Conservation (phyloP, 108 stramenopile species). For the Cyclotella kingstonii region DNA sequence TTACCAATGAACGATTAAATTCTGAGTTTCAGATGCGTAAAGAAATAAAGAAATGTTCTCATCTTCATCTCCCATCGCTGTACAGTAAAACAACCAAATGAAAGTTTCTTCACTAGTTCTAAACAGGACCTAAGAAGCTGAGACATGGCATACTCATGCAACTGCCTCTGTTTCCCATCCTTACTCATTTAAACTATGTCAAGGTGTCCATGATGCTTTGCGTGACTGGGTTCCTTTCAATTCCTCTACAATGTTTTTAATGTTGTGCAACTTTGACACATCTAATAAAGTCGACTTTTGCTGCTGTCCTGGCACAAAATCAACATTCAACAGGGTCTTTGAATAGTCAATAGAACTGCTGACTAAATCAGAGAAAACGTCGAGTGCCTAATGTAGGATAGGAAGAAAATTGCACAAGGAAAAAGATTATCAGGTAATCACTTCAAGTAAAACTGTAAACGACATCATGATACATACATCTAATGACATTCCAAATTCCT, state of each 20-base stretch:
- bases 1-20: no score
- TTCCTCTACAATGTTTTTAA: slow-evolving; percentile 53
- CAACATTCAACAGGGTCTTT: slow-evolving; percentile 57
- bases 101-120: no score
- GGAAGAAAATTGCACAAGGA: slow-evolving; percentile 6
- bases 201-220: no score
- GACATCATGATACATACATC: slow-evolving; percentile 57
- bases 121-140: no score
- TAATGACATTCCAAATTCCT: slow-evolving; percentile 69
- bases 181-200: no score
- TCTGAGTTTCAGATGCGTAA: no score
- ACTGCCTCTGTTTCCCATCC: no score
- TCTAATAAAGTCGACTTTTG: slow-evolving; percentile 45
- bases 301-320: slow-evolving; percentile 60
- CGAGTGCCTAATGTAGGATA: slow-evolving; percentile 74
- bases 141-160: no score
- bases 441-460: neutral
- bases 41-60: no score
- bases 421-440: neutral
- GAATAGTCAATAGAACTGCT: slow-evolving; percentile 78
- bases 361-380: slow-evolving; percentile 69
- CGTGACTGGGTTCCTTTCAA: slow-evolving; percentile 49
- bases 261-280: slow-evolving; percentile 53
- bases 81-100: no score
- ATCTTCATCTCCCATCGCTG: no score